These are phyloP conservation scores for Didymella segeticola DNA, from an alignment of 2,329 filamentous ascomycete genomes.

Conservation along the genomic window DNA sequence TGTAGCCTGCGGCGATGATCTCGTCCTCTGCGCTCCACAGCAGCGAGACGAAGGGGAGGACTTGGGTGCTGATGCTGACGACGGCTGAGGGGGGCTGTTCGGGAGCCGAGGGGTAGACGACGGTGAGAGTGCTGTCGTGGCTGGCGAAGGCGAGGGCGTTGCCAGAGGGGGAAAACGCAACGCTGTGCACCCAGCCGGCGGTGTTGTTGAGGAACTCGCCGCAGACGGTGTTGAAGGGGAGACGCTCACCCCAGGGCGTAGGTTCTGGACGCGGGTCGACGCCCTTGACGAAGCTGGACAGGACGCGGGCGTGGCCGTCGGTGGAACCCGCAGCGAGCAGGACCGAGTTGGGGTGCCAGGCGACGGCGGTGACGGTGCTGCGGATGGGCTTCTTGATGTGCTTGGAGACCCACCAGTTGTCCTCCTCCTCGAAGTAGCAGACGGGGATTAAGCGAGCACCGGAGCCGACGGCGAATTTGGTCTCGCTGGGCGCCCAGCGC, in stretches of 20 bases:
- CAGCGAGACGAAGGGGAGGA: slow-evolving; percentile 89
- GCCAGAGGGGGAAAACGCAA: slow-evolving; percentile 90
- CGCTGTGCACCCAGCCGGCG: slow-evolving; percentile 94
- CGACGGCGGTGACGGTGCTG: slow-evolving; percentile 92
- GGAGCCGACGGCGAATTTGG: slow-evolving; percentile 96
- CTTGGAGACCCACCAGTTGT: slow-evolving; percentile 99
- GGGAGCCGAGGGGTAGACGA: slow-evolving; percentile 91
- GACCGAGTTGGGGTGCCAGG: slow-evolving; percentile 98
- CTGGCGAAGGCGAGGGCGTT: slow-evolving; percentile 92
- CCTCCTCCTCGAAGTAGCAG: slow-evolving; percentile 99
- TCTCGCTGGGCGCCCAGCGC: slow-evolving; percentile 95
- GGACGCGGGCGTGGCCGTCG: slow-evolving; percentile 92
- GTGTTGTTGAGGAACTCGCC: slow-evolving; percentile 96
- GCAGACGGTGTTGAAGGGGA: slow-evolving; percentile 98
- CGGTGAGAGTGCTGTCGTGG: slow-evolving; percentile 95
- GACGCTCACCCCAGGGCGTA: slow-evolving; percentile 88
- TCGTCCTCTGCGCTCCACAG: slow-evolving; percentile 92
- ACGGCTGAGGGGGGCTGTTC: slow-evolving; percentile 92
- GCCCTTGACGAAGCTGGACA: slow-evolving; percentile 96
- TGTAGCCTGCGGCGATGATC: slow-evolving; percentile 93
- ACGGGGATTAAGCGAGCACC: slow-evolving; percentile 94
- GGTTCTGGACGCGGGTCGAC: slow-evolving; percentile 86
- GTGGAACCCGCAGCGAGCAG: slow-evolving; percentile 94
- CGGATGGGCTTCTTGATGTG: slow-evolving; percentile 99
- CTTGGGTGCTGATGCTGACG: slow-evolving; percentile 85